Evolutionary conservation across 1,139 yeast genomes (phyloP), one percentile per base, ranked within the genome.

Genomic region (Diutina catenulata): DNA sequence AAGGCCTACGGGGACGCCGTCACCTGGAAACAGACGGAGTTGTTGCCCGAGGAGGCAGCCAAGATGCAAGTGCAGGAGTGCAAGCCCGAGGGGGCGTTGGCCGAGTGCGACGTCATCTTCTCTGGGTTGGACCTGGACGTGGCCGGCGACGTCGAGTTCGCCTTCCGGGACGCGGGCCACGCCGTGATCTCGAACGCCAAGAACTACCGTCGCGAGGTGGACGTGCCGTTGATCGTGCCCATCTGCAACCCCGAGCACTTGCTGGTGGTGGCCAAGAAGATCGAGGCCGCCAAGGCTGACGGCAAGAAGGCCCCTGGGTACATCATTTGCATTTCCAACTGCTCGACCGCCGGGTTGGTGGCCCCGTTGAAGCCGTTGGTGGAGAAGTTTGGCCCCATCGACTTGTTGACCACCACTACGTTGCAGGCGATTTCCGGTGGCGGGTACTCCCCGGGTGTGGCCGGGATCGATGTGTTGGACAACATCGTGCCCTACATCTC

Each of bases 401-500:
- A 84, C 44, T 72, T 80, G 24, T 72, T 88, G 50, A 80, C 95
- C 25, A 76, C 95, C 39, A 87, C 97, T 41, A 91, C 98, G 14
- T 62, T 91, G 60, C 99, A 91, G 60, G 98, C 98, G 33, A 84
- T 91, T 46, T 87, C 97, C 7, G 99, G 99, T 49, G 98, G 94
- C 21, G 99, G 99, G 2, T 91, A 84, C 60, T 83, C 95, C 11
- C 99, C 99, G 36, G 99, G 99, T 57, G 95, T 88, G 39, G 76
- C 95, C 21, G 93, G 94, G 43, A 88, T 91, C 62, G 97, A 91
- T 55, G 78, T 91, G 39, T 70, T 91, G 52, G 99, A 91, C 63
- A 91, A 91, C 64, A 72, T 91, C 49, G 86, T 91, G 40, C 99
- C 99, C 37, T 88, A 67, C 68, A 91, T 91, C 53, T 72, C 91